Conservation (phyloP, 75 land plant species). For the Picea glauca region DNA sequence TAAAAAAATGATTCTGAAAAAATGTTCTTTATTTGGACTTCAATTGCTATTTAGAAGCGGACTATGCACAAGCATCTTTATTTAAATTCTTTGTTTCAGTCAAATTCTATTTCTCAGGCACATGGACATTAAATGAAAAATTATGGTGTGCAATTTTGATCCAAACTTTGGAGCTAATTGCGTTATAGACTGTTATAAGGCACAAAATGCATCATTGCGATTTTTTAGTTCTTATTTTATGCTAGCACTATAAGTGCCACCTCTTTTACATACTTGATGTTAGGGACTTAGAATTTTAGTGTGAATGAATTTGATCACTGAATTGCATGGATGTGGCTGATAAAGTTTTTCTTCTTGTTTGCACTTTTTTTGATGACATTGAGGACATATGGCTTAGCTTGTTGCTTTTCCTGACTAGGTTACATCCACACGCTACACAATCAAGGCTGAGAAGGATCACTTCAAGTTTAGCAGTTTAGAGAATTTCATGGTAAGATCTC, state of each 20-base stretch:
- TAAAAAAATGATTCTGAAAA: no score
- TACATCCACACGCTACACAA: conserved; percentile 70
- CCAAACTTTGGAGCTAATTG: not conserved
- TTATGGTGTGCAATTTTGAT: not conserved
- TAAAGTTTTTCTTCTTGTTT: not conserved
- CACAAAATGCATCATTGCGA: not conserved
- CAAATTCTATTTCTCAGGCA: not conserved
- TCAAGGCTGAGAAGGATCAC: conserved; percentile 76
- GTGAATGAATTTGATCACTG: not conserved
- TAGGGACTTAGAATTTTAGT: not conserved
- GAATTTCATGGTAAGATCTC: conserved; percentile 67
- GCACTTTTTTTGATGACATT: not conserved
- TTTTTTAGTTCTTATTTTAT: not conserved
- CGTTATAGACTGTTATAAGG: not conserved
- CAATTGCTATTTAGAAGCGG: not conserved
- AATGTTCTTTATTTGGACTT: not conserved
- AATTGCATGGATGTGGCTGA: not conserved
- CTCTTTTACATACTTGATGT: not conserved
- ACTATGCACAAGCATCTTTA: not conserved
- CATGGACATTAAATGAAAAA: not conserved
- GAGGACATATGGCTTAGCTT: not conserved
- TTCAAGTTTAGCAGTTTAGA: conserved; percentile 67
- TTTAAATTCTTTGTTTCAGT: not conserved
- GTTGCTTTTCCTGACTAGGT: conserved; percentile 35
- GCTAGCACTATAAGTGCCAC: not conserved